A percentile compares a stretch with the other conserved stretches of the same genome.
These are phyloP conservation scores for Byssochlamys sp. DNA, from an alignment of 2,329 filamentous ascomycete species.

Conservation along the genomic window DNA sequence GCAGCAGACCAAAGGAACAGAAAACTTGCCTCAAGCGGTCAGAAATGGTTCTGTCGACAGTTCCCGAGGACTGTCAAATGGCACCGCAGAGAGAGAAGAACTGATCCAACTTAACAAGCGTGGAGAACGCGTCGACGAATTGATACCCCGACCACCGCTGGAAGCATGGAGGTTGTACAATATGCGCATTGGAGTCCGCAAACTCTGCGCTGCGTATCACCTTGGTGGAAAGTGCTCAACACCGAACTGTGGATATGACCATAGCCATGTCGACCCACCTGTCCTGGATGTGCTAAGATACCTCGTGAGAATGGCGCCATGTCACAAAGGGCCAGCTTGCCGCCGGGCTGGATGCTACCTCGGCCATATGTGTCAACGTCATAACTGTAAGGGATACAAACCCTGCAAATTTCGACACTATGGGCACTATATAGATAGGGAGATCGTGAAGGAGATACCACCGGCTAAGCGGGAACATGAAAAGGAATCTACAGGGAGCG, in stretches of 20 bases:
- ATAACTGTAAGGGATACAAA: neutral
- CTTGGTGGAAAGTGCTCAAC: slow-evolving; percentile 33
- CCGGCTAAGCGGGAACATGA: neutral
- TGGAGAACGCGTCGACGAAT: slow-evolving; percentile 40
- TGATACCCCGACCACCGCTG: slow-evolving; percentile 25
- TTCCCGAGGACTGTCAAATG: neutral
- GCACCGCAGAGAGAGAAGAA: slow-evolving; percentile 10
- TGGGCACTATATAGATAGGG: neutral
- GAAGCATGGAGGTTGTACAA: slow-evolving; percentile 34
- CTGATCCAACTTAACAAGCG: slow-evolving; percentile 41
- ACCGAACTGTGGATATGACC: slow-evolving; percentile 37
- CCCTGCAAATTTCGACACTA: neutral
- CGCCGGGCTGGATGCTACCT: slow-evolving; percentile 35
- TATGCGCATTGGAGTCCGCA: slow-evolving; percentile 27
- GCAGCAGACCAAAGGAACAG: slow-evolving; percentile 15
- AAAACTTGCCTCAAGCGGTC: slow-evolving; percentile 6
- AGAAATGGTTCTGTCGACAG: neutral
- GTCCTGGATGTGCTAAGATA: slow-evolving; percentile 35
- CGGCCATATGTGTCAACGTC: slow-evolving; percentile 34
- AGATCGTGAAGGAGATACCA: neutral
- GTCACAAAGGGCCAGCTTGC: slow-evolving; percentile 32
- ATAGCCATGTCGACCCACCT: slow-evolving; percentile 32
- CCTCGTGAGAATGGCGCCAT: slow-evolving; percentile 37
- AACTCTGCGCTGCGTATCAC: slow-evolving; percentile 44
- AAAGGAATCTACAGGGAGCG: neutral